Percentiles rank a stretch among this genome's conserved stretches.
These are phyloP conservation scores for Alternaria ethzedia DNA, from an alignment of 2,329 filamentous ascomycete genomes.

Conservation along the genomic window DNA sequence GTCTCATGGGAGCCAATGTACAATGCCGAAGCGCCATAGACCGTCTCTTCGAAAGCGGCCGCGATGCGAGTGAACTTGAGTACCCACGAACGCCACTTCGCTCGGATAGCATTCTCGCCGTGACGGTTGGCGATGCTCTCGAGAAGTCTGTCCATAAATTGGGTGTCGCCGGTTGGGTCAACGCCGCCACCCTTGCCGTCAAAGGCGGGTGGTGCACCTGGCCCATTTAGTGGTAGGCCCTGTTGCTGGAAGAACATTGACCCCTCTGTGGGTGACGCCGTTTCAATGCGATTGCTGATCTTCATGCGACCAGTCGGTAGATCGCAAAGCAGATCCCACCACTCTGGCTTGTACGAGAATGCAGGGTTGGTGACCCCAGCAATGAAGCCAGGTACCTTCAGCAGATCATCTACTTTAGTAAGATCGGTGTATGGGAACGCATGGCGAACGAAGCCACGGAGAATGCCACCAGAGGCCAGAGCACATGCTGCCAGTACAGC, in stretches of 20 bases:
- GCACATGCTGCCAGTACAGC: constrained; percentile 98
- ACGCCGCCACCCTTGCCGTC: constrained; percentile 47
- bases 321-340: constrained; percentile 98
- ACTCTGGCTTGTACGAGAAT: constrained; percentile 92
- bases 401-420: constrained; percentile 94
- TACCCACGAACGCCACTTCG: constrained; percentile 96
- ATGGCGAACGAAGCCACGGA: constrained; percentile 92
- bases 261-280: constrained; percentile 81
- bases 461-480: constrained; percentile 86
- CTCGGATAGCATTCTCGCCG: constrained; percentile 83
- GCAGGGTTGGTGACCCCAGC: constrained; percentile 97
- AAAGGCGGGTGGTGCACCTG: constrained; percentile 20
- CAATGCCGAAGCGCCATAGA: constrained; percentile 90
- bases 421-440: constrained; percentile 98
- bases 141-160: constrained; percentile 87
- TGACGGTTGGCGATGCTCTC: constrained; percentile 84
- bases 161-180: constrained; percentile 83
- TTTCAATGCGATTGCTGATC: constrained; percentile 87
- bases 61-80: constrained; percentile 90
- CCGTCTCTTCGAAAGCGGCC: constrained; percentile 91
- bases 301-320: constrained; percentile 90
- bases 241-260: constrained; percentile 86
- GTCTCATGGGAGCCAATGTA: constrained; percentile 80
- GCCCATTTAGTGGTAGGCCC: constrained; percentile 37
- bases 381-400: constrained; percentile 96